phyloP scores from a whole-genome alignment of 179 eudicot species.

The Actinidia polygama region DNA sequence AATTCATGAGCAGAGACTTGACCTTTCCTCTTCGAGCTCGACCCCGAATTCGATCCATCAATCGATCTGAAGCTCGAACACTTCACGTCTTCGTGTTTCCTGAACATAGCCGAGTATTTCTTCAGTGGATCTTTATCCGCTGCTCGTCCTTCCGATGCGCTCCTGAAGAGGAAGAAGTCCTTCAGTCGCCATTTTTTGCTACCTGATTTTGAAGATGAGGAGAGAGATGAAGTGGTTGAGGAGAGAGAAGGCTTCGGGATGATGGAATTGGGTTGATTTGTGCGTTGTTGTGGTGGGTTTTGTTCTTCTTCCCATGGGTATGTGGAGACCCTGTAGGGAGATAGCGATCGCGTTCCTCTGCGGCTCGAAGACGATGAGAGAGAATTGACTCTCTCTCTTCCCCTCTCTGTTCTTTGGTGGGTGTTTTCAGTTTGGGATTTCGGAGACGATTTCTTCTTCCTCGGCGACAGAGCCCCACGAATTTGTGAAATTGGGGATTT shows the following conservation, averaged over 20 bases:
- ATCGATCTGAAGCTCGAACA: conserved; percentile 23
- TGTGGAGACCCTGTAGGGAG: conserved; percentile 43
- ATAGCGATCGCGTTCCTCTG: conserved; percentile 45
- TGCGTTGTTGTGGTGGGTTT: background rate
- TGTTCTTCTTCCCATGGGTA: conserved; percentile 23
- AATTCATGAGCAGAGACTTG: conserved; percentile 21
- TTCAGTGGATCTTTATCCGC: conserved; percentile 58
- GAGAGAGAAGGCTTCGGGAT: conserved; percentile 24
- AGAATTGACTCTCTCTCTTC: conserved; percentile 28
- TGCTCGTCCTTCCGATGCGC: conserved; percentile 81
- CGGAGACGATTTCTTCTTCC: conserved; percentile 17
- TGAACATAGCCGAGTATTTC: conserved; percentile 38
- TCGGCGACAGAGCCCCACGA: conserved; percentile 32
- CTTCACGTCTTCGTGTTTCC: conserved; percentile 29
- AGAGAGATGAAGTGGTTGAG: conserved; percentile 9
- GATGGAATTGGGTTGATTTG: conserved; percentile 17
- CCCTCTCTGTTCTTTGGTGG: conserved; percentile 26
- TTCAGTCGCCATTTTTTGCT: conserved; percentile 64
- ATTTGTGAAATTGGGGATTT: conserved; percentile 5
- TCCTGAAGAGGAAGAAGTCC: conserved; percentile 75
- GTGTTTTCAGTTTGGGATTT: background rate
- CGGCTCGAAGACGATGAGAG: conserved; percentile 20
- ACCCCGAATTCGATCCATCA: conserved; percentile 15
- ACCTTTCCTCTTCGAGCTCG: conserved; percentile 4
- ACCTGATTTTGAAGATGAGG: conserved; percentile 28